Evolutionary conservation across 257 asterid genomes (phyloP).

Genomic region (Solanum dulcamara): DNA sequence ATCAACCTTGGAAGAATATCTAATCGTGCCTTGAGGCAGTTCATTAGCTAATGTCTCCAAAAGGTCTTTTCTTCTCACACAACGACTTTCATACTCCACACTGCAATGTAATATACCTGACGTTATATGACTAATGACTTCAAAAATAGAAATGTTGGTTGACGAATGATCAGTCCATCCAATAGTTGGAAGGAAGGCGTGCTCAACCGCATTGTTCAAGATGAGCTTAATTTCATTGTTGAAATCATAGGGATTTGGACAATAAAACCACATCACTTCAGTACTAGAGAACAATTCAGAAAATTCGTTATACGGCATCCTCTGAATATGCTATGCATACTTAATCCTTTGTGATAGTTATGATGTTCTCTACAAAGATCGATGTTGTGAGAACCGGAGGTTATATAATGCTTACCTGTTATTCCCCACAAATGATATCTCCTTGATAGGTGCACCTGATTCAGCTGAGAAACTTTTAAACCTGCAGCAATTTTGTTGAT

Average conservation of each 20-base stretch:
- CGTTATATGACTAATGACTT: not conserved
- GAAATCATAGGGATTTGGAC: not conserved
- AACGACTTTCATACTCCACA: constrained; percentile 33
- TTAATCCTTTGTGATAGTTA: not conserved
- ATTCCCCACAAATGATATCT: constrained; percentile 6
- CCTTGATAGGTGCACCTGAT: constrained; percentile 15
- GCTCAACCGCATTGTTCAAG: not conserved
- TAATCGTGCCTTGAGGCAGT: constrained; percentile 52
- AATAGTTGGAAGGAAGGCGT: not conserved
- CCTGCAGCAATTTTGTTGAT: constrained; percentile 8
- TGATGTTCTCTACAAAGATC: not conserved
- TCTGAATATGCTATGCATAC: not conserved
- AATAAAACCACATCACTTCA: not conserved
- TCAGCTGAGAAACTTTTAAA: constrained; percentile 21
- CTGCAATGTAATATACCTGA: constrained; percentile 17
- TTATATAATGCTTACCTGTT: constrained; percentile 16
- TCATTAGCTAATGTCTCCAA: constrained; percentile 48
- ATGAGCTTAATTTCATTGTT: not conserved
- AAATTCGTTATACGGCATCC: not conserved
- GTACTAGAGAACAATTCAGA: not conserved
- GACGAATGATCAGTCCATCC: not conserved
- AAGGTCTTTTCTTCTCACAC: constrained; percentile 49
- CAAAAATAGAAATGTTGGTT: not conserved
- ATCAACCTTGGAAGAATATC: constrained; percentile 66
- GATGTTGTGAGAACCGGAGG: not conserved